Evolutionary conservation across 257 asterid species (phyloP), one percentile per base, ranked within the genome.

Genomic region (Salvia splendens): DNA sequence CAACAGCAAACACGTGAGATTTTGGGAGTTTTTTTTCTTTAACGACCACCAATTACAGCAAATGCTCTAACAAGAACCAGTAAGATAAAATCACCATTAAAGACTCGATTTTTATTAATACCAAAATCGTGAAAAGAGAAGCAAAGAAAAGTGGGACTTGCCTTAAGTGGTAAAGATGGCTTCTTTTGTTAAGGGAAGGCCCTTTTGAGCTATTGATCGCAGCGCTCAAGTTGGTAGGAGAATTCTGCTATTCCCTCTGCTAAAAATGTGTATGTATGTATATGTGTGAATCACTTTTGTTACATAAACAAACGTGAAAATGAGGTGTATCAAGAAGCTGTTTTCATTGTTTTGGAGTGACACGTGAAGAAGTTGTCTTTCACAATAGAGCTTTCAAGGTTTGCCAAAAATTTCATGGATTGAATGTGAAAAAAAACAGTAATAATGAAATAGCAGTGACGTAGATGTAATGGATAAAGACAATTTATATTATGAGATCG

Each of bases 121-220:
- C 2, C 46, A 24, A 70, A 64, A 60, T 41, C 11, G 46, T 32
- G 10, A 32, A 32, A 40, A 8, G 30, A 67, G 5, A 41, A 30
- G 58, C 20, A 9, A 7, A 0, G 56, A 30, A 36, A 65, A 58
- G 12, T 14, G 24, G 52, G 73, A 73, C 78, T 30, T 48, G 52
- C 69, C 69, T 70, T 32, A 51, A 35, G 40, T 24, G 4, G 33
- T 9, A 45, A 9, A 40, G 4, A 8, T 32, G 67, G 30, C 32
- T 68, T 30, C 38, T 69, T 57, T 24, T 51, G 17, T 17, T 33
- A 20, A 40, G 64, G 61, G 64, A 38, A 61, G 65, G 46, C 71
- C 77, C 70, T 72, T 77, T 70, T 36, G 54, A 33, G 69, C 38
- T 49, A 17, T 0, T 48, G 72, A 55, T 35, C 35, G 7, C 43